phyloP scores from a whole-genome alignment of 768 basidiomycete genomes.

The Grammothele lineata region DNA sequence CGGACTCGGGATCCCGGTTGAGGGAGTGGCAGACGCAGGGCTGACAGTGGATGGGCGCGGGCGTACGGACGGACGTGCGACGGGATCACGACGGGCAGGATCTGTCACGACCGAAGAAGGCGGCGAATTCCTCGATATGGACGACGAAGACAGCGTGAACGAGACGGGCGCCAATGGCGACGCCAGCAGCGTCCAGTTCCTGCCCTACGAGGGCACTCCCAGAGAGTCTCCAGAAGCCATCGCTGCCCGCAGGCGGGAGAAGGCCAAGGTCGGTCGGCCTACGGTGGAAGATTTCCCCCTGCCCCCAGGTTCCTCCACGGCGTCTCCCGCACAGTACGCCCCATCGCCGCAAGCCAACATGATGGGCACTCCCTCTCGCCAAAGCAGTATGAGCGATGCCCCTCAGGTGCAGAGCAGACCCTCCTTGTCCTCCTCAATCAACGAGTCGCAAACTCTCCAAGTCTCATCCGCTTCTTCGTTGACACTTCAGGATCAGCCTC shows the following conservation, averaged over 20 bases:
- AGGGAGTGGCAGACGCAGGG: no score
- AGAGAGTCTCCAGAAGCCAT: slow-evolving; percentile 12
- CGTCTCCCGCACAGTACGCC: slow-evolving; percentile 4
- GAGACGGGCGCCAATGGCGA: slow-evolving; percentile 22
- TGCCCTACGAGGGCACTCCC: slow-evolving; percentile 5
- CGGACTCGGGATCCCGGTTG: slow-evolving; percentile 2
- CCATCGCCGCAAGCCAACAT: slow-evolving; percentile 9
- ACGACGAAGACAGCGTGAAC: slow-evolving; percentile 43
- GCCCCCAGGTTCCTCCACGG: slow-evolving; percentile 28
- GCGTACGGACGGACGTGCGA: slow-evolving; percentile 5
- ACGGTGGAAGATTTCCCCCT: slow-evolving; percentile 51
- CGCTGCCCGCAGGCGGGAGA: slow-evolving; percentile 10
- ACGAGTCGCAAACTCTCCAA: slow-evolving; percentile 12
- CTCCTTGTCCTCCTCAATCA: slow-evolving; percentile 9
- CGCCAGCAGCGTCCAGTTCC: no score
- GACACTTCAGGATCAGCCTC: slow-evolving; percentile 18
- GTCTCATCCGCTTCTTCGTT: slow-evolving; percentile 19
- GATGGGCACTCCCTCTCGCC: slow-evolving; percentile 7
- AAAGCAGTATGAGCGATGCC: slow-evolving; percentile 6
- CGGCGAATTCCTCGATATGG: slow-evolving; percentile 66
- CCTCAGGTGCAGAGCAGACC: slow-evolving; percentile 1
- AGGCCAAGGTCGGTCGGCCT: slow-evolving; percentile 25
- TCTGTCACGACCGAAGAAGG: slow-evolving; percentile 27
- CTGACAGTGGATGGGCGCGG: background rate
- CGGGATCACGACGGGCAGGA: slow-evolving; percentile 8